Percentiles rank a stretch among this genome's conserved stretches.
phyloP scores from a whole-genome alignment of 129 eudicot genomes.

The carrot (Daucus carota) region DNA sequence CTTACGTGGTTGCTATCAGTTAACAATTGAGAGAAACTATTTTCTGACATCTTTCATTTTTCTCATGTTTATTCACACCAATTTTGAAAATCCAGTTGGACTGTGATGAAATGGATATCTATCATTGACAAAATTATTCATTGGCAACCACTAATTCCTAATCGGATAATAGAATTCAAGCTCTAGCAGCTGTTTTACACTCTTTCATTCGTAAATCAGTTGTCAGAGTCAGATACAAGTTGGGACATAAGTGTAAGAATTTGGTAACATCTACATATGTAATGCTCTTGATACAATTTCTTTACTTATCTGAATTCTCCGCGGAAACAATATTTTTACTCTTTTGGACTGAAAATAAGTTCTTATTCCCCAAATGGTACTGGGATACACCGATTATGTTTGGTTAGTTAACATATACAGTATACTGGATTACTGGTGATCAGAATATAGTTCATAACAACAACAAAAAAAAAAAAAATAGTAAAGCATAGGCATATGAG shows the following conservation, averaged over 20 bases:
- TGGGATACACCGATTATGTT: background rate
- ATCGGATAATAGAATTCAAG: background rate
- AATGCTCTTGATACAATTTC: no score
- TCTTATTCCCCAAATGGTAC: background rate
- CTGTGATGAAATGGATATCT: background rate
- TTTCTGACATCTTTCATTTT: background rate
- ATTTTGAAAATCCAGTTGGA: background rate
- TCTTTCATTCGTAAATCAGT: background rate
- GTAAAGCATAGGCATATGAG: background rate
- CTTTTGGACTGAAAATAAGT: no score
- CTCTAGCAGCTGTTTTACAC: background rate
- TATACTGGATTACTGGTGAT: no score
- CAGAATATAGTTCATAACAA: background rate
- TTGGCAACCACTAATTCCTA: background rate
- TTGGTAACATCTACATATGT: no score
- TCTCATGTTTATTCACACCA: background rate
- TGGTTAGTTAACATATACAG: no score
- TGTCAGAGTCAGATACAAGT: background rate
- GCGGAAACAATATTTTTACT: background rate
- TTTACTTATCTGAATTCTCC: no score
- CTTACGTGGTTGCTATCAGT: background rate
- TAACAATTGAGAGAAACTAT: background rate
- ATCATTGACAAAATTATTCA: constrained; percentile 4
- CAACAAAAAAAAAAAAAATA: background rate
- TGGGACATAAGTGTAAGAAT: background rate